A percentile compares a stretch with the other conserved stretches of the same genome.
phyloP scores from a whole-genome alignment of 2,329 filamentous ascomycete genomes.

The Colletotrichum sansevieriae region DNA sequence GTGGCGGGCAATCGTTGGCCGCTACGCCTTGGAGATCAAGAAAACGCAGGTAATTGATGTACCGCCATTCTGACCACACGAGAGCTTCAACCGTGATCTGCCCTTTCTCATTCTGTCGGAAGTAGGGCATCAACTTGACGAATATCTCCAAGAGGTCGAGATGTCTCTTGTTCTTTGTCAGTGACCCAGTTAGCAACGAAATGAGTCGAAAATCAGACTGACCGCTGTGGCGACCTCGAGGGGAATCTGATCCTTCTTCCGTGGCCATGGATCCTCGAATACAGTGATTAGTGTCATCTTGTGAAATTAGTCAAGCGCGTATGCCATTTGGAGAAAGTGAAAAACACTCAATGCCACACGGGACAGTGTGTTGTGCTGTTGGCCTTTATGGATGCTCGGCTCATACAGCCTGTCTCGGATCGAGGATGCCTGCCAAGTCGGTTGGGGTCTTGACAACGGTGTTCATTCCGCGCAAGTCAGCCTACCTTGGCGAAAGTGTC shows the following conservation, averaged over 20 bases:
- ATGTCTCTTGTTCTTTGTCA: slow-evolving; percentile 27
- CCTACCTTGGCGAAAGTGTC: background rate
- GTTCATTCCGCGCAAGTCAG: slow-evolving; percentile 16
- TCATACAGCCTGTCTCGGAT: background rate
- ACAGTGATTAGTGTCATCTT: background rate
- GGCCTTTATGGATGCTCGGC: no score
- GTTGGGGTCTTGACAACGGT: slow-evolving; percentile 1
- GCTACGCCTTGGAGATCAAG: slow-evolving; percentile 31
- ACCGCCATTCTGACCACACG: slow-evolving; percentile 43
- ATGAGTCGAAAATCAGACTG: background rate
- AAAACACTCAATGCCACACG: no score
- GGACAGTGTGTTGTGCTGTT: no score
- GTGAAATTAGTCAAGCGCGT: no score
- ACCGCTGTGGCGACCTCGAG: slow-evolving; percentile 23
- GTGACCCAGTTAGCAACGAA: background rate
- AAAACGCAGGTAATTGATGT: slow-evolving; percentile 42
- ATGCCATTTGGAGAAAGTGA: no score
- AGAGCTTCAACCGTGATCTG: slow-evolving; percentile 36
- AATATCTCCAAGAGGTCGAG: slow-evolving; percentile 39
- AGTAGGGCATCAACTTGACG: slow-evolving; percentile 38
- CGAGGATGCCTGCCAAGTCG: slow-evolving; percentile 14
- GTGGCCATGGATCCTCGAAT: slow-evolving; percentile 28
- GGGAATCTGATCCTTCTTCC: background rate
- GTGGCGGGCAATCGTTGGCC: slow-evolving; percentile 41
- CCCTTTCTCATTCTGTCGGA: slow-evolving; percentile 27